Percentiles rank a stretch among this genome's conserved stretches.
Evolutionary conservation across 768 basidiomycete species (phyloP).

Genomic region (Tylopilus rubrobrunneus): DNA sequence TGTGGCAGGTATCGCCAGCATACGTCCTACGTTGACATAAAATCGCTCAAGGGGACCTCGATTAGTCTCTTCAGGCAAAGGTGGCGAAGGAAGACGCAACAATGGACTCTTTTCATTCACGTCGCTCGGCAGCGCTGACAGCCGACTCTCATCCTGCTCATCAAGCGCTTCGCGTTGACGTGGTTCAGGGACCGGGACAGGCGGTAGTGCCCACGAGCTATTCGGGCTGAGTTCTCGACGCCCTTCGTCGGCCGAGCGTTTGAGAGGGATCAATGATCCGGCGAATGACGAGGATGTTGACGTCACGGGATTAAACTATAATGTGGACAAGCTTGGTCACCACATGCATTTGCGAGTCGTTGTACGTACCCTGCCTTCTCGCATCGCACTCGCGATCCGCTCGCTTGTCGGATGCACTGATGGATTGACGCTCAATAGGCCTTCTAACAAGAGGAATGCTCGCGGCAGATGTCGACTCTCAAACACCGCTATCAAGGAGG

Average conservation of each 20-base stretch:
- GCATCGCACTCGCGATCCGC: constrained; percentile 62
- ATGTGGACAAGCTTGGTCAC: constrained; percentile 13
- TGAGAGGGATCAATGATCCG: constrained; percentile 24
- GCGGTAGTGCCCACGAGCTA: constrained; percentile 15
- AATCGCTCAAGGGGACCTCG: neutral
- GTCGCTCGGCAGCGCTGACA: neutral
- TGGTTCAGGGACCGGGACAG: constrained; percentile 7
- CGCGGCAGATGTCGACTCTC: constrained; percentile 70
- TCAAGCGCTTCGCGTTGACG: neutral
- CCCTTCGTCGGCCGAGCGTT: constrained; percentile 9
- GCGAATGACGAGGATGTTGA: constrained; percentile 4
- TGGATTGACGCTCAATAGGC: constrained; percentile 61
- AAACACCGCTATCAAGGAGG: constrained; percentile 51
- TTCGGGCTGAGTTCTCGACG: constrained; percentile 12
- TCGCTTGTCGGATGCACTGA: constrained; percentile 66
- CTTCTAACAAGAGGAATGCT: constrained; percentile 67
- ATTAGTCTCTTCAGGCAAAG: neutral
- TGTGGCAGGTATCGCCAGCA: constrained; percentile 10
- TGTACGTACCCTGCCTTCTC: constrained; percentile 66
- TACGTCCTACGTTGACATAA: neutral
- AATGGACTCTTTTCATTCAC: constrained; percentile 11
- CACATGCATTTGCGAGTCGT: neutral
- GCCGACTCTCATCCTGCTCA: neutral
- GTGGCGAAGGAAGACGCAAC: constrained; percentile 12
- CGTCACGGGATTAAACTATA: constrained; percentile 27